These are phyloP conservation scores for Monilinia polystroma DNA, from an alignment of 2,329 filamentous ascomycete species.

Conservation along the genomic window DNA sequence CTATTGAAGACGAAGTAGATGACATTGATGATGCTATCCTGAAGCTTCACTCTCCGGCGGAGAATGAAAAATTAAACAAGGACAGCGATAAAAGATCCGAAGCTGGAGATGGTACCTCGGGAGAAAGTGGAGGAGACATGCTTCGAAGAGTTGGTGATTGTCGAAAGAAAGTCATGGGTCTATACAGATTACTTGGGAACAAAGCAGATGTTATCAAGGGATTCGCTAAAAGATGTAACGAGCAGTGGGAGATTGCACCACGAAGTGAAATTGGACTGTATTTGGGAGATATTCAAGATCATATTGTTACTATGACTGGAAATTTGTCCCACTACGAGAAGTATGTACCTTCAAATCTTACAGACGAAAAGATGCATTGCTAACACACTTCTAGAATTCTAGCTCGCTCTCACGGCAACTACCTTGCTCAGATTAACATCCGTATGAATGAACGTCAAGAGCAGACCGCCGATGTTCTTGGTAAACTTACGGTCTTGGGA, in stretches of 20 bases:
- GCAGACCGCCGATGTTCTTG: conserved; percentile 90
- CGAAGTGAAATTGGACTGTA: conserved; percentile 96
- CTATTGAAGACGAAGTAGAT: conserved; percentile 94
- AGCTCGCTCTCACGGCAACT: conserved; percentile 89
- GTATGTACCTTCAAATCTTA: conserved; percentile 50
- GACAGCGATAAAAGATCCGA: conserved; percentile 49
- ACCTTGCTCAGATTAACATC: conserved; percentile 99
- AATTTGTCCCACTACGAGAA: conserved; percentile 96
- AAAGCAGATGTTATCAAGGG: conserved; percentile 99
- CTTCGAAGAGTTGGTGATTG: conserved; percentile 88
- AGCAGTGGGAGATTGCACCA: conserved; percentile 95
- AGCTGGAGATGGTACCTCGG: conserved; percentile 42
- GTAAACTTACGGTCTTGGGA: conserved; percentile 90
- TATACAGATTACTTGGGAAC: conserved; percentile 90
- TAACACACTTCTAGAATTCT: conserved; percentile 61
- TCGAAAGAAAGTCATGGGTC: conserved; percentile 93
- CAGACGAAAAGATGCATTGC: not conserved
- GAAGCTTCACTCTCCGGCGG: conserved; percentile 65
- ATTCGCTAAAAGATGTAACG: conserved; percentile 96
- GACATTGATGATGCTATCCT: conserved; percentile 94
- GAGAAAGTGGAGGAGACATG: conserved; percentile 71
- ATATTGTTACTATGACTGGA: conserved; percentile 98
- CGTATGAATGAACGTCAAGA: conserved; percentile 98
- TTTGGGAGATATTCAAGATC: conserved; percentile 96
- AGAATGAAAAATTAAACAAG: conserved; percentile 45